Evolutionary conservation across 2,329 filamentous ascomycete genomes (phyloP).

Genomic region (Cytospora schulzeri): DNA sequence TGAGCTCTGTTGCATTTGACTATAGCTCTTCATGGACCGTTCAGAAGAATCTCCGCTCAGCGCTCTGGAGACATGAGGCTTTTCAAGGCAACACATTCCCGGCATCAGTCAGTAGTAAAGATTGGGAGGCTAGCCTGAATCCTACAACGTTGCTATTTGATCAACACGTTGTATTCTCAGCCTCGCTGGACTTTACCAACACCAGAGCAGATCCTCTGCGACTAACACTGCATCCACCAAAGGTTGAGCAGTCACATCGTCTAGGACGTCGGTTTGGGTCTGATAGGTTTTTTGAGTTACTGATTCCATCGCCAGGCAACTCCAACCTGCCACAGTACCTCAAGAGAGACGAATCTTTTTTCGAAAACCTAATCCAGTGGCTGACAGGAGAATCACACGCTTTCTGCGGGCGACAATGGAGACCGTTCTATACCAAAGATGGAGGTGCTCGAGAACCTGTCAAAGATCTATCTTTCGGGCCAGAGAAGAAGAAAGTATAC

Average conservation of each 20-base stretch:
- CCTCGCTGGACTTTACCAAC: conserved; percentile 43
- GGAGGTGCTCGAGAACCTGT: conserved; percentile 41
- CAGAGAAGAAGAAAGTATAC: conserved; percentile 36
- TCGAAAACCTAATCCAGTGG: conserved; percentile 45
- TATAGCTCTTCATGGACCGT: conserved; percentile 47
- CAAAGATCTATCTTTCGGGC: conserved; percentile 38
- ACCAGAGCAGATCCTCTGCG: conserved; percentile 45
- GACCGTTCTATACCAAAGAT: conserved; percentile 48
- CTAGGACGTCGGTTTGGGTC: conserved; percentile 57
- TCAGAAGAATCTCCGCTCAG: conserved; percentile 46
- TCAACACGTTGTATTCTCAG: conserved; percentile 45
- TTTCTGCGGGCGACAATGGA: conserved; percentile 52
- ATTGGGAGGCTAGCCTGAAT: conserved; percentile 49
- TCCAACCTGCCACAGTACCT: conserved; percentile 35
- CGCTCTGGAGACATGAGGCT: conserved; percentile 41
- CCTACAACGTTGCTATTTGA: conserved; percentile 34
- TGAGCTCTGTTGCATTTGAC: conserved; percentile 38
- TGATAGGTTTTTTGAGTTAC: conserved; percentile 60
- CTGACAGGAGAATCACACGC: conserved; percentile 41
- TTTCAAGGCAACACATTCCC: conserved; percentile 53
- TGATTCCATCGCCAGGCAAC: conserved; percentile 48
- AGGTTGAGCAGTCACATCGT: conserved; percentile 53
- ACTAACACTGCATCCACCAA: conserved; percentile 51
- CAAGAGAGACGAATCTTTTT: conserved; percentile 37
- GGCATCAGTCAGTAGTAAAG: conserved; percentile 42